phyloP scores from a whole-genome alignment of 2,329 filamentous ascomycete genomes.

The Curvularia hawaiiensis region DNA sequence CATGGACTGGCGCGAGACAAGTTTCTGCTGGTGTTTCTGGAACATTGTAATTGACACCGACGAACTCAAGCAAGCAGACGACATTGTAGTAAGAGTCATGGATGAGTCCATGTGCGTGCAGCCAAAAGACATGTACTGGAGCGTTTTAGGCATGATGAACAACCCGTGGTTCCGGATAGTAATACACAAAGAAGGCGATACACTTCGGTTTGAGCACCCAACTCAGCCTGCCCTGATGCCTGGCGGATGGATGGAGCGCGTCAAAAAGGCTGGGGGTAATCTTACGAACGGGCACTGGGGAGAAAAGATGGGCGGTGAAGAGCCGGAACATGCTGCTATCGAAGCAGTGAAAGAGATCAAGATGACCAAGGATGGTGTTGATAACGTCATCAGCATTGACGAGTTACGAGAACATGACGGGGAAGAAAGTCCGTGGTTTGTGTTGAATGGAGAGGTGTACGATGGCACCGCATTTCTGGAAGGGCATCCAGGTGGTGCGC shows the following conservation, averaged over 20 bases:
- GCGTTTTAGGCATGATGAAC: slow-evolving; percentile 96
- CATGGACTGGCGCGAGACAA: slow-evolving; percentile 79
- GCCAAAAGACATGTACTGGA: slow-evolving; percentile 96
- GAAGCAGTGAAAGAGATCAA: slow-evolving; percentile 69
- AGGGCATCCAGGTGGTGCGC: slow-evolving; percentile 83
- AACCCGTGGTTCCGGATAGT: slow-evolving; percentile 90
- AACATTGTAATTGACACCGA: slow-evolving; percentile 68
- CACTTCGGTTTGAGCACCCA: slow-evolving; percentile 81
- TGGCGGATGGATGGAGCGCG: slow-evolving; percentile 91
- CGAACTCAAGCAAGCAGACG: slow-evolving; percentile 67
- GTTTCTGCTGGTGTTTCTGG: slow-evolving; percentile 96
- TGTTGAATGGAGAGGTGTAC: slow-evolving; percentile 86
- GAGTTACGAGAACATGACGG: slow-evolving; percentile 73
- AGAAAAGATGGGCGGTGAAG: slow-evolving; percentile 65
- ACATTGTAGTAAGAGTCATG: slow-evolving; percentile 85
- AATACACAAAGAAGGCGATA: slow-evolving; percentile 69
- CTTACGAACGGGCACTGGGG: slow-evolving; percentile 85
- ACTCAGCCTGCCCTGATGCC: slow-evolving; percentile 78
- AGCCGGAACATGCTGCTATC: slow-evolving; percentile 48
- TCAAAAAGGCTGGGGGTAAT: slow-evolving; percentile 82
- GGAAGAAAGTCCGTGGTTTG: slow-evolving; percentile 78
- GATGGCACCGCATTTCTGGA: slow-evolving; percentile 82
- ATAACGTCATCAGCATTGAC: slow-evolving; percentile 68
- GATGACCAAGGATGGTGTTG: slow-evolving; percentile 74
- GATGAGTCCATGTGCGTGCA: slow-evolving; percentile 87